Evolutionary conservation across 2,329 filamentous ascomycete genomes (phyloP), one percentile per base, ranked within the genome.

Genomic region (Macrophomina phaseolina): DNA sequence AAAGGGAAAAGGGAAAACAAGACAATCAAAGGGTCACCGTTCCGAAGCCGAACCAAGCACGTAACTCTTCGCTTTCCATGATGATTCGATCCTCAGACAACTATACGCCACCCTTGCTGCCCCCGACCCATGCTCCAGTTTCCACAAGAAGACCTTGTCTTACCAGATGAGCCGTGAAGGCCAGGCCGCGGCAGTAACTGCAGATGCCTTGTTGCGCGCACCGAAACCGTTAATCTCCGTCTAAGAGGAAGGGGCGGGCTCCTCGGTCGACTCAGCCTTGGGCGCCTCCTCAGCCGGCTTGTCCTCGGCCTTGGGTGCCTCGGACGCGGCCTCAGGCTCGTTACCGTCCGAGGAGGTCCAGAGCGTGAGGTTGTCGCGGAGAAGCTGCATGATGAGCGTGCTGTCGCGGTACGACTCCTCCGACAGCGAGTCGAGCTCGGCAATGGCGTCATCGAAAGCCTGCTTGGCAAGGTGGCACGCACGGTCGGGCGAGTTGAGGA

Each of bases 361-460:
- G 82, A 98, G 93, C 73, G 95, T 98, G 94, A 97, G 81, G 89
- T 97, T 97, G 86, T 97, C 94, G 80, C 94, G 91, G 80, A 97
- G 90, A 70, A 97, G 91, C 87, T 97, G 94, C 94, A 97, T 97
- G 85, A 97, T 97, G 77, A 97, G 90, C 71, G 94, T 97, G 55
- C 93, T 97, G 86, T 97, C 94, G 89, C 97, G 97, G 91, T 97
- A 97, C 88, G 92, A 96, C 88, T 97, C 94, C 89, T 97, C 94
- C 81, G 92, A 96, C 74, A 97, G 86, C 74, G 94, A 97, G 82
- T 97, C 94, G 73, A 97, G 92, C 87, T 97, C 93, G 93, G 94
- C 94, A 88, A 97, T 97, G 73, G 94, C 94, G 83, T 98, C 94
- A 78, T 97, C 93, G 78, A 97, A 97, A 68, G 92, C 92, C 82